phyloP scores from a whole-genome alignment of 306 rosid genomes.

The Fragaria vesca region DNA sequence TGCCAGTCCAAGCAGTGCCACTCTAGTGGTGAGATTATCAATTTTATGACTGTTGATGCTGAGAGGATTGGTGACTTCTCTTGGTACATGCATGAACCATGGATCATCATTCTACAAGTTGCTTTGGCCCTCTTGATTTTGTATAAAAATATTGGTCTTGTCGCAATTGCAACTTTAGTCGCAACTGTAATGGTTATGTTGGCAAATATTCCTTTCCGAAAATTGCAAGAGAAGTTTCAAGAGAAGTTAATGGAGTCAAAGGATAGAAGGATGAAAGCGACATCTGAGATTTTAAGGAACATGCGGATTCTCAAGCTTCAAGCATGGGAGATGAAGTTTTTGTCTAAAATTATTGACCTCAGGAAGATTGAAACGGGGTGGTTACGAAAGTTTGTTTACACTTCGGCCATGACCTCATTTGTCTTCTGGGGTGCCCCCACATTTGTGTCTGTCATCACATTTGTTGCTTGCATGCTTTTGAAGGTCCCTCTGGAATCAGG shows the following conservation, averaged over 20 bases:
- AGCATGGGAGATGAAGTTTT: constrained; percentile 92
- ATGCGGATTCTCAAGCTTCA: constrained; percentile 88
- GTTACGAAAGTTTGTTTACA: constrained; percentile 54
- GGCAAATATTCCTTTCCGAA: constrained; percentile 62
- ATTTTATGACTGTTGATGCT: constrained; percentile 88
- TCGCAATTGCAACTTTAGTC: constrained; percentile 62
- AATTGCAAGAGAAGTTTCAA: constrained; percentile 63
- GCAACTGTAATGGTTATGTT: constrained; percentile 66
- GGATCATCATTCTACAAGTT: constrained; percentile 65
- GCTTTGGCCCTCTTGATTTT: constrained; percentile 61
- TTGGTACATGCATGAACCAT: constrained; percentile 72
- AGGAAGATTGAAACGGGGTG: constrained; percentile 60
- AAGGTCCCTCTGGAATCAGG: constrained; percentile 87
- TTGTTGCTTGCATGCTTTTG: constrained; percentile 62
- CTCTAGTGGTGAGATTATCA: constrained; percentile 73
- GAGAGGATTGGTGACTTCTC: constrained; percentile 59
- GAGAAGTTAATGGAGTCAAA: constrained; percentile 76
- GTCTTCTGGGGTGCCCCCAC: constrained; percentile 71
- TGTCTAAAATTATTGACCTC: constrained; percentile 53
- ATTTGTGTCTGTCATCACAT: constrained; percentile 67
- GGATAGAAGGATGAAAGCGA: constrained; percentile 78
- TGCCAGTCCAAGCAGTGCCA: constrained; percentile 51
- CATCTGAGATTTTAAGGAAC: constrained; percentile 71
- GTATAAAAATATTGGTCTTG: constrained; percentile 68
- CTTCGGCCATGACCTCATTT: constrained; percentile 42